Conservation (phyloP, 164 flowering plant species). For the Protea cynaroides region DNA sequence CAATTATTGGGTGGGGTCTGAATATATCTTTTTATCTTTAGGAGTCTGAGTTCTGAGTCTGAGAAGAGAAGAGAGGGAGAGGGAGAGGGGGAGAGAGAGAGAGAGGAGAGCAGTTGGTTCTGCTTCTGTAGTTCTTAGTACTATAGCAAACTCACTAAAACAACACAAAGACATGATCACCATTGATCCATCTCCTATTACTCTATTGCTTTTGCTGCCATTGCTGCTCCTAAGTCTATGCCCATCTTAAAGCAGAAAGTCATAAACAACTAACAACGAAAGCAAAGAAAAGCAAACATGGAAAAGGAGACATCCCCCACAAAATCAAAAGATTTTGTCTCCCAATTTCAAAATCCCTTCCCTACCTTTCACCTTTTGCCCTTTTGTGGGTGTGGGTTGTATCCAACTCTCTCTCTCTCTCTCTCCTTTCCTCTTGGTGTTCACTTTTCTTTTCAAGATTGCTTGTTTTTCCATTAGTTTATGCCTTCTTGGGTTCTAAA, state of each 20-base stretch:
- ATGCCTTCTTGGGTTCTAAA: too few relatives aligned
- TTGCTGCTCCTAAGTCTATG: not conserved
- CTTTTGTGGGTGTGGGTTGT: conserved; percentile 3
- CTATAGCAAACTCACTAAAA: not conserved
- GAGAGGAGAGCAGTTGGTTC: not conserved
- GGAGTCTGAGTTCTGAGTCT: too few relatives aligned
- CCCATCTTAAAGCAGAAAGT: not conserved
- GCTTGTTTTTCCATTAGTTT: too few relatives aligned
- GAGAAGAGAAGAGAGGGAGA: too few relatives aligned
- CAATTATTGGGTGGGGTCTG: not conserved
- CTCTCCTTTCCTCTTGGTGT: too few relatives aligned
- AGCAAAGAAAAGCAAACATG: not conserved
- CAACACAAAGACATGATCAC: not conserved
- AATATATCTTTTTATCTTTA: not conserved
- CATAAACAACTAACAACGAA: too few relatives aligned
- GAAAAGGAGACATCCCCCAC: conserved; percentile 7
- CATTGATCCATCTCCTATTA: not conserved
- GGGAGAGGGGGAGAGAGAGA: too few relatives aligned
- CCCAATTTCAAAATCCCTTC: not conserved
- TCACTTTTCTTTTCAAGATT: too few relatives aligned
- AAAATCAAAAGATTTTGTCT: conserved; percentile 15
- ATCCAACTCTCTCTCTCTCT: not conserved
- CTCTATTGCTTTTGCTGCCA: not conserved
- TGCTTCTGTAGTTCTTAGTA: not conserved
- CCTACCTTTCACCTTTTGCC: conserved; percentile 8